These are phyloP conservation scores for Polytrichum commune DNA, from an alignment of 225 moss, liverwort and hornwort genomes.

Conservation along the genomic window DNA sequence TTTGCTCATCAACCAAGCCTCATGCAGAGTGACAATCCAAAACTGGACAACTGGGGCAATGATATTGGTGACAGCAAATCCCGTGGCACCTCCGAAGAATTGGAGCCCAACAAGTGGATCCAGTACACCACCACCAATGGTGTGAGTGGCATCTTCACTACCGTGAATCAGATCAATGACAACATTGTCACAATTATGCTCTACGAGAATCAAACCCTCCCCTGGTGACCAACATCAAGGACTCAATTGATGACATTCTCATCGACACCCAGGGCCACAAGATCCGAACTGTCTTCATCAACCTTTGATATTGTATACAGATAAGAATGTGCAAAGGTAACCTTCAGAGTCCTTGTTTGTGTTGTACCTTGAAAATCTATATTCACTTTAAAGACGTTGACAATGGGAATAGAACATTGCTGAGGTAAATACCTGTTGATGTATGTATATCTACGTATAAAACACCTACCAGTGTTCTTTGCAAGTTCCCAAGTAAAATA, in stretches of 20 bases:
- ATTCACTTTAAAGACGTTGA: too few species aligned
- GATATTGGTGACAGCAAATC: constrained; percentile 20
- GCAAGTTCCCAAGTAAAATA: too few species aligned
- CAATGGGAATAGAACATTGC: too few species aligned
- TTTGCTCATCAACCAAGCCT: constrained; percentile 12
- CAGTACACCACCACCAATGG: constrained; percentile 37
- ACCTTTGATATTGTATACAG: constrained; percentile 17
- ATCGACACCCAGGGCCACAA: constrained; percentile 25
- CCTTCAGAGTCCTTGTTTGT: too few species aligned
- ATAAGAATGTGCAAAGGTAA: too few species aligned
- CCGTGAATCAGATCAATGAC: constrained; percentile 28
- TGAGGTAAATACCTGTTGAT: too few species aligned
- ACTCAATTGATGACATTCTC: constrained; percentile 31
- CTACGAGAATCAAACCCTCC: constrained; percentile 32
- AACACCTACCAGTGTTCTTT: too few species aligned
- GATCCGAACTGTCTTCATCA: constrained; percentile 31
- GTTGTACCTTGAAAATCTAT: too few species aligned
- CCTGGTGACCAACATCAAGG: constrained; percentile 26
- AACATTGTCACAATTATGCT: constrained; percentile 29
- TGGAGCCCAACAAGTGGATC: constrained; percentile 28
- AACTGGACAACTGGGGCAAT: constrained; percentile 32
- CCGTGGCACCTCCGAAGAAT: constrained; percentile 25
- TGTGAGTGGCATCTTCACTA: constrained; percentile 30
- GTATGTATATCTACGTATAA: too few species aligned
- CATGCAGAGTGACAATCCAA: constrained; percentile 26